Base-by-base conservation (phyloP, 2,329 filamentous ascomycete genomes). In the Penicillium sp. region DNA sequence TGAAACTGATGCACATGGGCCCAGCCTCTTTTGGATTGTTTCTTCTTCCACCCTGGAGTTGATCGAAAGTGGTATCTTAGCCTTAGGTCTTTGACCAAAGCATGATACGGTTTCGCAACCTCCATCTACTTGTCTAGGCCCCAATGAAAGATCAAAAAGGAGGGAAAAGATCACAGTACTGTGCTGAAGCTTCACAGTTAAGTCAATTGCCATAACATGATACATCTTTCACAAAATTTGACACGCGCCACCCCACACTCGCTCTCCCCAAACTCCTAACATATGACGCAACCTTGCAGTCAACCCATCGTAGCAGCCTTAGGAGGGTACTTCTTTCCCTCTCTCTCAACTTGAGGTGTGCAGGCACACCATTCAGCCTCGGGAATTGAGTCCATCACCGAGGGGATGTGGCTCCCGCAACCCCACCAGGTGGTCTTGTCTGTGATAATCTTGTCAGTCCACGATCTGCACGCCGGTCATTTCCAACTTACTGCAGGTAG, bases 371-470 rank as follows among this genome's bases (percentile, higher is more conserved):
- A 83, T 39, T 89, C 78, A 5, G 77, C 72, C 34, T 78, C 74
- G 4, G 85, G 79, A 42, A 90, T 70, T 24, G 70, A 65, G 69
- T 86, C 83, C 77, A 91, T 83, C 63, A 90, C 86, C 14, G 71
- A 71, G 11, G 83, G 75, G 61, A 88, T 76, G 74, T 89, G 84
- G 57, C 64, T 77, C 58, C 86, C 86, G 71, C 86, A 89, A 57
- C 86, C 86, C 75, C 78, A 83, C 86, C 86, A 89, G 52, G 83
- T 81, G 39, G 75, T 72, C 67, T 86, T 86, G 56, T 79, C 85
- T 85, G 54, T 51, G 22, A 43, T n/a, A 5, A 34, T 16, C 8
- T 18, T 45, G 62, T 45, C 13, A 45, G 54, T 67, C 38, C 6
- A 3, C n/a, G 10, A 27, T 14, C 27, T 24, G n/a, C 21, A 11